A percentile compares a stretch with the other conserved stretches of the same genome.
phyloP scores from a whole-genome alignment of 306 rosid genomes.

The Leucaena leucocephala region DNA sequence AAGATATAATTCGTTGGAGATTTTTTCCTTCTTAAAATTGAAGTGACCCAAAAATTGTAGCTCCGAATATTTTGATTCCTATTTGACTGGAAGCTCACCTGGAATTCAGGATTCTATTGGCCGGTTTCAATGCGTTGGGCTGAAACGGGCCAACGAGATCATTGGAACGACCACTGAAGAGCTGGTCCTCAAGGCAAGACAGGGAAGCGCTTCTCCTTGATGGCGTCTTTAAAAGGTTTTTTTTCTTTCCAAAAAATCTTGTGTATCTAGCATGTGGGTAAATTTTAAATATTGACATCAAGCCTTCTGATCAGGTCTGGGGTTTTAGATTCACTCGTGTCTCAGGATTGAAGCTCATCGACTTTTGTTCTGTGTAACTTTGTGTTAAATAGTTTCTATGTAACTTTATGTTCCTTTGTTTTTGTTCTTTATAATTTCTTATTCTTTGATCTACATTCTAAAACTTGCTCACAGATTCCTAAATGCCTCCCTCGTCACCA shows the following conservation, averaged over 20 bases:
- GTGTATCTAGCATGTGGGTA: background rate
- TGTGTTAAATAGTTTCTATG: background rate
- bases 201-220: slow-evolving; percentile 40
- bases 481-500: background rate
- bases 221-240: background rate
- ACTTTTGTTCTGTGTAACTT: background rate
- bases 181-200: slow-evolving; percentile 67
- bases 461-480: background rate
- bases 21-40: background rate
- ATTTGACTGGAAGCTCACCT: slow-evolving; percentile 14
- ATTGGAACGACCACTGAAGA: slow-evolving; percentile 92
- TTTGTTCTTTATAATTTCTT: background rate
- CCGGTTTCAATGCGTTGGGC: slow-evolving; percentile 65
- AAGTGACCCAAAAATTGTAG: background rate
- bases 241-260: background rate
- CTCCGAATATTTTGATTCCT: slow-evolving; percentile 1
- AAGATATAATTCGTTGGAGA: slow-evolving; percentile 1
- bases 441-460: background rate
- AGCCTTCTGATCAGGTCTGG: background rate
- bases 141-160: slow-evolving; percentile 85
- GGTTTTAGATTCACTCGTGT: background rate
- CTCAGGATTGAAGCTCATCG: background rate
- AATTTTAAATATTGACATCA: background rate
- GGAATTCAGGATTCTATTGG: slow-evolving; percentile 66
- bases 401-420: background rate